Conservation (phyloP, 176 grass and related monocot species). For the Areca catechu region DNA sequence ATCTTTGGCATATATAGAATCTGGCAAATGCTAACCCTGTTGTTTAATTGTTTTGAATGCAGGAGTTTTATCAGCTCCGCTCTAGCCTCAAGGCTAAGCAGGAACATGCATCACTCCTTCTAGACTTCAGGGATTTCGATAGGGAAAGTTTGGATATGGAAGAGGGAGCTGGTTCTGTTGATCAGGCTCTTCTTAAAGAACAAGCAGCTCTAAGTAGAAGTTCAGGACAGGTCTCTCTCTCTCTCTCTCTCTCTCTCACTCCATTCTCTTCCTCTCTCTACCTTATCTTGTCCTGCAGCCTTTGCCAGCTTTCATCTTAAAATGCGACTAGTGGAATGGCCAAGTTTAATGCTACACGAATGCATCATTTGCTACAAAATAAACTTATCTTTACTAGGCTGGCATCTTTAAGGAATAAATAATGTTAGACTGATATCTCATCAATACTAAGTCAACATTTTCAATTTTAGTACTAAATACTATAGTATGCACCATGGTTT, state of each 20-base stretch:
- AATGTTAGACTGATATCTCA: too few species aligned
- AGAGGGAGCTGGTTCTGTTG: conserved; percentile 38
- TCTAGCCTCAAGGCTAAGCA: conserved; percentile 79
- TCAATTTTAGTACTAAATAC: too few species aligned
- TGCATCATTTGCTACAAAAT: too few species aligned
- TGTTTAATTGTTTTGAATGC: neutral
- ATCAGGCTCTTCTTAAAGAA: conserved; percentile 79
- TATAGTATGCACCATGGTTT: too few species aligned
- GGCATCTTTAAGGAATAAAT: too few species aligned
- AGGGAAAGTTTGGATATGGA: conserved; percentile 72
- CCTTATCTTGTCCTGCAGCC: too few species aligned
- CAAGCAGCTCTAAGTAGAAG: conserved; percentile 67
- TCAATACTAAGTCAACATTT: too few species aligned
- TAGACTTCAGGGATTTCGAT: conserved; percentile 97
- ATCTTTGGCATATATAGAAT: too few species aligned
- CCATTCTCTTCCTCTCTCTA: conserved; percentile 12
- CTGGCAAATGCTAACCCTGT: too few species aligned
- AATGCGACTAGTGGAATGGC: neutral
- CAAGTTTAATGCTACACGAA: too few species aligned
- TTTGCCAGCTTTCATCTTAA: neutral
- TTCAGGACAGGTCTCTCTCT: conserved; percentile 65
- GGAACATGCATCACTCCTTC: conserved; percentile 80
- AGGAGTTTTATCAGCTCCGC: conserved; percentile 92
- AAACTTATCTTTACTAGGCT: too few species aligned
- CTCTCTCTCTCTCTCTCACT: too few species aligned